Conservation (phyloP, 2,329 filamentous ascomycete genomes). For the Samsoniella hepiali region DNA sequence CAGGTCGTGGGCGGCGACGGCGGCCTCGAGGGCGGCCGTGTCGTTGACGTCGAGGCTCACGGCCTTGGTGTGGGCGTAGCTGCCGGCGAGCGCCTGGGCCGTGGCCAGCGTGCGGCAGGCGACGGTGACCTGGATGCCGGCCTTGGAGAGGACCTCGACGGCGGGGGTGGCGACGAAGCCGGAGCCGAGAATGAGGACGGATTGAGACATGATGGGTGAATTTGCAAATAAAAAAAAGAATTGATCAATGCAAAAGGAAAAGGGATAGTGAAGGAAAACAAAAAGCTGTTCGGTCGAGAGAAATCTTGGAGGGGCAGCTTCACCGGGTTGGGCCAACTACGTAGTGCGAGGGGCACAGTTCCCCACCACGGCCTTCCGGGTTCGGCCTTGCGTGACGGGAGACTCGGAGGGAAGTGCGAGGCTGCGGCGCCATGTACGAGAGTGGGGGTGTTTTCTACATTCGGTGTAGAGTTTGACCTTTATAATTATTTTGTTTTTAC, state of each 20-base stretch:
- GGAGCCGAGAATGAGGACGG: conserved; percentile 18
- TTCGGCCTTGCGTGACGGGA: conserved; percentile 7
- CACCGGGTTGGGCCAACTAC: not conserved
- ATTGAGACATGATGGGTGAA: conserved; percentile 11
- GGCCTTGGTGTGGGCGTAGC: conserved; percentile 68
- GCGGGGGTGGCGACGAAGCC: conserved; percentile 19
- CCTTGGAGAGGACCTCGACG: conserved; percentile 19
- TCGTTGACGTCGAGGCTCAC: conserved; percentile 84
- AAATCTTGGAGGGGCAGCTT: not conserved
- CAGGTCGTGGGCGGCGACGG: conserved; percentile 74
- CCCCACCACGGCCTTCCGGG: conserved; percentile 13
- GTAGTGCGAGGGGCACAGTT: conserved; percentile 13
- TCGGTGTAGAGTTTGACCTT: no score
- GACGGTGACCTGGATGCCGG: conserved; percentile 15
- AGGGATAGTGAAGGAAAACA: not conserved
- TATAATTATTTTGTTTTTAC: no score
- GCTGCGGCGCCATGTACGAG: no score
- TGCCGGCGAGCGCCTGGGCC: conserved; percentile 70
- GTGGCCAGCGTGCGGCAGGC: conserved; percentile 78
- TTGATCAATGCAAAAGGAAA: conserved; percentile 1
- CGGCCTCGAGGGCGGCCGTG: conserved; percentile 71
- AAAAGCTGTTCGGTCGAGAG: not conserved
- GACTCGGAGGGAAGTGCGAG: conserved; percentile 13
- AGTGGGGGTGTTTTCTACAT: no score
- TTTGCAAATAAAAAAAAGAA: not conserved